These are phyloP conservation scores for Mrakiaceae sp. DNA, from an alignment of 1,284 basidiomycete species.

Conservation along the genomic window DNA sequence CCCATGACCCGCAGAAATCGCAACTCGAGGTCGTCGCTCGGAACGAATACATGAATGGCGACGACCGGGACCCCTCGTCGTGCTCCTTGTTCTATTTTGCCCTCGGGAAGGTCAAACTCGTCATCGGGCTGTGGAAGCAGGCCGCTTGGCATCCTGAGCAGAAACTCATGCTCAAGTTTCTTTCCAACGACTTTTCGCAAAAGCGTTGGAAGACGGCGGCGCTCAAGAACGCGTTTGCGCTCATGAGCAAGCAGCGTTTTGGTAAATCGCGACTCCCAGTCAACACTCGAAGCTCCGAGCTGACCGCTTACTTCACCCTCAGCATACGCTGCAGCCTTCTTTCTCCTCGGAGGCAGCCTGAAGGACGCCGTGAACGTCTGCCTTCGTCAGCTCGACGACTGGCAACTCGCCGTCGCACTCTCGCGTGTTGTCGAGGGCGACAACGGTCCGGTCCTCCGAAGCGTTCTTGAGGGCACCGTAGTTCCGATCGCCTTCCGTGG, in stretches of 20 bases:
- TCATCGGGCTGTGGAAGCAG: conserved; percentile 91
- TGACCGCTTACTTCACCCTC: neutral
- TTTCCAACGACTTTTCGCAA: conserved; percentile 79
- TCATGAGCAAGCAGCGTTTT: conserved; percentile 83
- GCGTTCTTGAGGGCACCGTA: conserved; percentile 60
- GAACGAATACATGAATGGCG: conserved; percentile 78
- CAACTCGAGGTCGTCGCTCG: conserved; percentile 85
- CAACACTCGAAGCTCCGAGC: neutral
- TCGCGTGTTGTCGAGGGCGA: conserved; percentile 74
- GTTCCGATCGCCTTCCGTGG: conserved; percentile 71
- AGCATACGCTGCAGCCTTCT: conserved; percentile 97
- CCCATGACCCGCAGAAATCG: conserved; percentile 43
- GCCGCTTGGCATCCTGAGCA: conserved; percentile 91
- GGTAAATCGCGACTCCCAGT: conserved; percentile 42
- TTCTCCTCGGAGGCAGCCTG: conserved; percentile 76
- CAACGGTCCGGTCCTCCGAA: conserved; percentile 62
- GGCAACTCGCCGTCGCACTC: conserved; percentile 78
- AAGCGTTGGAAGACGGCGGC: conserved; percentile 86
- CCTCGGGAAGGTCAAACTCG: conserved; percentile 77
- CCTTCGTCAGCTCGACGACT: conserved; percentile 73
- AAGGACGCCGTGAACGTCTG: conserved; percentile 90
- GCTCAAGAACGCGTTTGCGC: conserved; percentile 88
- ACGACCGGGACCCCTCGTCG: conserved; percentile 72
- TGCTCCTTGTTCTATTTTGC: conserved; percentile 94
- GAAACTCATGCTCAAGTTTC: conserved; percentile 76